These are phyloP conservation scores for Kodamaea derodonti DNA, from an alignment of 1,139 yeast genomes.

Conservation along the genomic window DNA sequence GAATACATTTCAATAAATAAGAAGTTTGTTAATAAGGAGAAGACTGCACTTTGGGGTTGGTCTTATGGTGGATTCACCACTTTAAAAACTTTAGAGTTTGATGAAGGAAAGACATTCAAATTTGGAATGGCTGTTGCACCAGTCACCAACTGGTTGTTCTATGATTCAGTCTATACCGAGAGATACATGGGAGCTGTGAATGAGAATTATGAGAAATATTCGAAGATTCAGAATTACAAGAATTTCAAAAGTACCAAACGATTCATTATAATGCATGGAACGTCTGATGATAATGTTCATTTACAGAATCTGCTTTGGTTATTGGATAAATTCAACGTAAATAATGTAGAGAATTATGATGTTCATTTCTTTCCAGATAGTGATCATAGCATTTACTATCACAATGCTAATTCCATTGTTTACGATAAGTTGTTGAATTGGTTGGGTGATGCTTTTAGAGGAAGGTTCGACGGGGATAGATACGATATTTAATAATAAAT, in stretches of 20 bases:
- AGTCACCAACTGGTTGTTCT: conserved; percentile 76
- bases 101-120: conserved; percentile 61
- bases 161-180: conserved; percentile 86
- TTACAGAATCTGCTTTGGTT: conserved; percentile 78
- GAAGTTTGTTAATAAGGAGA: conserved; percentile 53
- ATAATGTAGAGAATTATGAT: conserved; percentile 76
- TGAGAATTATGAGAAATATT: conserved; percentile 40
- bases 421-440: conserved; percentile 68
- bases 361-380: conserved; percentile 91
- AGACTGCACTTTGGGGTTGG: conserved; percentile 97
- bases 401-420: conserved; percentile 74
- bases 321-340: conserved; percentile 63
- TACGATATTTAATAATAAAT: no score
- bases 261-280: conserved; percentile 87
- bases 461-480: conserved; percentile 31
- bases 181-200: conserved; percentile 83
- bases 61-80: conserved; percentile 84
- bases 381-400: conserved; percentile 76
- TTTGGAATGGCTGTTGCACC: conserved; percentile 91
- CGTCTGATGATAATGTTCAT: conserved; percentile 97
- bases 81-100: conserved; percentile 69
- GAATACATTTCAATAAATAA: conserved; percentile 51
- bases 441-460: conserved; percentile 68
- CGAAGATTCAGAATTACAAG: conserved; percentile 45
- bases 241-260: conserved; percentile 50